Base-by-base conservation (phyloP, 352 stramenopile species). In the Globisporangium nodosum region DNA sequence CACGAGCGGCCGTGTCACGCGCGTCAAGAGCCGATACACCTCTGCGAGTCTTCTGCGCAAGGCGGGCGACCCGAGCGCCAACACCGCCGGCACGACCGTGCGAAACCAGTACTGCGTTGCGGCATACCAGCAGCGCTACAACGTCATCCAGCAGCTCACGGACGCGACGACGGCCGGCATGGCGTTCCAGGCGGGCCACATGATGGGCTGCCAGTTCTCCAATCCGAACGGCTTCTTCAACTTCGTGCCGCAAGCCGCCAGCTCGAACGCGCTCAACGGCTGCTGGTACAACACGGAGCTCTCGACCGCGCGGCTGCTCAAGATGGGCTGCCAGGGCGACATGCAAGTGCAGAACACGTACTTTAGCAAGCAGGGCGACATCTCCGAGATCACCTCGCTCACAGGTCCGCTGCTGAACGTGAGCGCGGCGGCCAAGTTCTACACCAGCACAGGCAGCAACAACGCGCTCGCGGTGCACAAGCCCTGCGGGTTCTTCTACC, bases 241-340 rank as follows among this genome's bases (percentile, higher is more conserved):
- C 58, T 75, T 75, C 31, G 68, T 66, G 40, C 68, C 68, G 16
- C 68, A 75, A 49, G 58, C 60, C 21, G 64, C 60, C 35, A 72
- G 63, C 50, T 75, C 68, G n/a, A 75, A 75, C 58, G 55, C 60
- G 9, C 55, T 54, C 57, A 75, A 75, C 49, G 68, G 68, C 8
- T 75, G 68, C 55, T 75, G 68, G 68, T 71, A 71, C 60, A 75
- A 72, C 54, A 58, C 68, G 16, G 68, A 75, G 56, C 51, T 72
- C 30, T 53, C 52, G 20, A 72, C 64, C 24, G 65, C 56, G 45
- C 53, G 51, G 11, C 33, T 75, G 51, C 68, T 75, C 61, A 72
- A 75, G 55, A 69, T 75, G 57, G 68, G 68, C 16, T 75, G 68
- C 49, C 49, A 60, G 15, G 68, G 68, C 37, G 46, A 60, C 21